phyloP scores from a whole-genome alignment of 441 rosid species.

The Euphorbia neoarborescens region DNA sequence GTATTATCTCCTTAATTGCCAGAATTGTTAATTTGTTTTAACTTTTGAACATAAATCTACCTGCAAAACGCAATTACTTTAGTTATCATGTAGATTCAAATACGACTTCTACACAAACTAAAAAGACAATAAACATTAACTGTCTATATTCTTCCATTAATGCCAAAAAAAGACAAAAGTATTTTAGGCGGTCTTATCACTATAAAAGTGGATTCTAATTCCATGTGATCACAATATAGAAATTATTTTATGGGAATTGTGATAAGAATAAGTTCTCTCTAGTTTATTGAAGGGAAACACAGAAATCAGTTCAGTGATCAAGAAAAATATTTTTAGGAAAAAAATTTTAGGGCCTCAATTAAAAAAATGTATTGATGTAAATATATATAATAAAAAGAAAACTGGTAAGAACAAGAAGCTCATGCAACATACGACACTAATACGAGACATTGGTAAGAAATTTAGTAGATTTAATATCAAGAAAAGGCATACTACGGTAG shows the following conservation, averaged over 20 bases:
- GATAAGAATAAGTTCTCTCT: conserved; percentile 9
- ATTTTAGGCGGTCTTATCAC: conserved; percentile 13
- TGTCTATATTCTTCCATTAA: conserved; percentile 1
- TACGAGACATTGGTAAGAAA: conserved; percentile 6
- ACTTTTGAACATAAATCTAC: too few species aligned
- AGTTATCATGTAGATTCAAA: neutral
- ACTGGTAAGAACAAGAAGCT: neutral
- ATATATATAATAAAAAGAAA: neutral
- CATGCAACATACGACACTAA: neutral
- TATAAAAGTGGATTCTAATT: conserved; percentile 18
- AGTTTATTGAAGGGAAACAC: neutral
- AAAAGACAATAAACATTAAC: conserved; percentile 10
- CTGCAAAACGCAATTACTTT: too few species aligned
- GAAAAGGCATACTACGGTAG: conserved; percentile 24
- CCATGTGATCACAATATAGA: neutral
- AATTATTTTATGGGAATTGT: conserved; percentile 1
- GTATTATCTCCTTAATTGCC: too few species aligned
- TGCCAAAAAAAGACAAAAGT: neutral
- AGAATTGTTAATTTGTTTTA: too few species aligned
- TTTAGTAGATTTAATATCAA: neutral
- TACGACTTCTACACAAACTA: conserved; percentile 11
- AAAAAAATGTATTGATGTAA: neutral
- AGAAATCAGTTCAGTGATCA: neutral
- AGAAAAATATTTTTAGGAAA: neutral
- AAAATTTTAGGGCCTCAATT: neutral